These are phyloP conservation scores for Anastatica hierochuntica DNA, from an alignment of 345 rosid species.

Conservation along the genomic window DNA sequence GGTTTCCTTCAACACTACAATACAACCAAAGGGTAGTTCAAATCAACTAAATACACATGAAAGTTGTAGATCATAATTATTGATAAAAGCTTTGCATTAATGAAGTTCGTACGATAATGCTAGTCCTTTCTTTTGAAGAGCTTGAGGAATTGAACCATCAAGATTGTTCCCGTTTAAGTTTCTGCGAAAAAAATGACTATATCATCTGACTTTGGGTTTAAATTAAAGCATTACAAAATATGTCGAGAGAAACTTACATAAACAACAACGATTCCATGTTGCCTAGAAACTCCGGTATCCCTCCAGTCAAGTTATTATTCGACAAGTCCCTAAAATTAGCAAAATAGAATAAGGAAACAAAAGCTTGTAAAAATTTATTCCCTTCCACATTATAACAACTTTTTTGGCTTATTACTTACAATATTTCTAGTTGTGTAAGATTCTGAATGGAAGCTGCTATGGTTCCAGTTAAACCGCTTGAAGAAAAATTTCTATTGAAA, in stretches of 20 bases:
- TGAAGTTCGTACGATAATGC: conserved; percentile 2
- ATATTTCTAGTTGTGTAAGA: conserved; percentile 7
- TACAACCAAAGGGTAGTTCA: neutral
- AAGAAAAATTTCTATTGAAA: conserved; percentile 26
- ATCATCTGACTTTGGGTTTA: neutral
- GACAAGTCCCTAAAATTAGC: conserved; percentile 28
- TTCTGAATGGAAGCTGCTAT: conserved; percentile 22
- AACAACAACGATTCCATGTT: conserved; percentile 23
- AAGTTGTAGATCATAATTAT: neutral
- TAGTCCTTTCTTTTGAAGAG: conserved; percentile 3
- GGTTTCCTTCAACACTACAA: conserved; percentile 6
- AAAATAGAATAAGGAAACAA: no score
- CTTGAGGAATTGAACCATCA: conserved; percentile 31
- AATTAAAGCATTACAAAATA: neutral
- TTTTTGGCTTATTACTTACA: conserved; percentile 7
- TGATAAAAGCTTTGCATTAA: neutral
- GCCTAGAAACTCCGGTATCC: conserved; percentile 35
- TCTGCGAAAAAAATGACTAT: conserved; percentile 9
- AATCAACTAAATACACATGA: neutral
- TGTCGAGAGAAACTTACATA: conserved; percentile 29
- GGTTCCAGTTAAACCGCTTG: conserved; percentile 30
- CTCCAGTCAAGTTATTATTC: no score
- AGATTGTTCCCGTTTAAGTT: conserved; percentile 31
- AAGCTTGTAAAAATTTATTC: no score
- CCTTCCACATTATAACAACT: no score